Percentiles rank a stretch among this genome's conserved stretches.
phyloP scores from a whole-genome alignment of 176 grass and related monocot genomes.

The Carex littledalei region DNA sequence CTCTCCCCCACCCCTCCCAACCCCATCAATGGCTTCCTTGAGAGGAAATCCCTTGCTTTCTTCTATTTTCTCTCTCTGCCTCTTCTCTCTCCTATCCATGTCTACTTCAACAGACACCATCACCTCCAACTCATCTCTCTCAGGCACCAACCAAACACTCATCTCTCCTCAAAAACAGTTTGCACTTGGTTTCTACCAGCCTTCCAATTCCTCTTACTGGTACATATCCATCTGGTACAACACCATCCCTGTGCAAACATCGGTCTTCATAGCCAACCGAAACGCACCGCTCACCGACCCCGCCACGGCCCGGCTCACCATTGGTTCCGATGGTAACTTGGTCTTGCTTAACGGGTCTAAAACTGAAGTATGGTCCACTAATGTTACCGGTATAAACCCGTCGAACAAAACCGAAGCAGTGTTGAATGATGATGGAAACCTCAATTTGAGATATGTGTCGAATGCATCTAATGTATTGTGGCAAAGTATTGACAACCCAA shows the following conservation, averaged over 20 bases:
- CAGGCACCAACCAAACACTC: slow-evolving; percentile 40
- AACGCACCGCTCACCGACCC: slow-evolving; percentile 38
- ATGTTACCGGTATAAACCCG: slow-evolving; percentile 22
- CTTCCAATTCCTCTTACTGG: slow-evolving; percentile 30
- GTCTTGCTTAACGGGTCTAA: slow-evolving; percentile 58
- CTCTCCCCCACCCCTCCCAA: too few species aligned
- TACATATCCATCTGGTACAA: slow-evolving; percentile 97
- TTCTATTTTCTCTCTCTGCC: slow-evolving; percentile 24
- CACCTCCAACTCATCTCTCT: slow-evolving; percentile 44
- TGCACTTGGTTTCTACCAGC: slow-evolving; percentile 60
- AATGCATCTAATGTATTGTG: slow-evolving; percentile 50
- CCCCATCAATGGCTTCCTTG: neutral
- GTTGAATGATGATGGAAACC: slow-evolving; percentile 52
- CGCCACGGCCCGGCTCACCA: slow-evolving; percentile 30
- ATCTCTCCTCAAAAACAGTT: slow-evolving; percentile 47
- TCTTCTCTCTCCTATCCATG: slow-evolving; percentile 28
- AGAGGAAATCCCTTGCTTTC: slow-evolving; percentile 1
- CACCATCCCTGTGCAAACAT: slow-evolving; percentile 23
- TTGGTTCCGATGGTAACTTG: slow-evolving; percentile 59
- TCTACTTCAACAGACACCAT: slow-evolving; percentile 50
- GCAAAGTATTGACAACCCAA: slow-evolving; percentile 71
- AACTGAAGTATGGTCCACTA: slow-evolving; percentile 53
- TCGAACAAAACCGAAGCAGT: slow-evolving; percentile 42
- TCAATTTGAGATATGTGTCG: slow-evolving; percentile 44
- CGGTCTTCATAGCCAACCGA: slow-evolving; percentile 56